Base-by-base conservation (phyloP, 495 filamentous ascomycete species). In the Lasiosphaeria miniovina region DNA sequence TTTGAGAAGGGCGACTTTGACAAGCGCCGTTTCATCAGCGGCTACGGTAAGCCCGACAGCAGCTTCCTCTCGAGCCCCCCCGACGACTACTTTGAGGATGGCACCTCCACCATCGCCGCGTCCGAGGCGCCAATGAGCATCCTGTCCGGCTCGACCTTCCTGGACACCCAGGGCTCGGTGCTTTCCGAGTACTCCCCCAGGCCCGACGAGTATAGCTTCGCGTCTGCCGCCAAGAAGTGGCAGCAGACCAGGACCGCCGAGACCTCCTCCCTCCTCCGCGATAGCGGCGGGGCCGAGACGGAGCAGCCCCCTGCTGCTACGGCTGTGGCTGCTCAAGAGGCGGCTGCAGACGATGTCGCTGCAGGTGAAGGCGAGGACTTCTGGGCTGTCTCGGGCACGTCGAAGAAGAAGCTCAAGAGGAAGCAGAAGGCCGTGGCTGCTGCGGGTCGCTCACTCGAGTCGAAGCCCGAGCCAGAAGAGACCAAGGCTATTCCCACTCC, bases 61-160 rank as follows among this genome's bases (percentile, higher is more conserved):
- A 63, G 24, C 24, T 24, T 69, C n/a, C 55, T 51, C n/a, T 58
- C 60, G 14, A 41, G 10, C 15, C 15, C 54, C 33, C n/a, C 12
- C 15, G 61, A 63, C 31, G 67, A 66, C 17, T 60, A 58, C 33
- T 65, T 63, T 48, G 69, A 70, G 35, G 64, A 70, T 38, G 65
- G 24, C 24, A 24, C 67, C 15, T 71, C 69, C 4, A 71, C 69
- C n/a, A 54, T 71, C 6, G 69, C 69, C 6, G 63, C 65, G 0
- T 70, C 69, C 9, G 69, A 72, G 54, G 68, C 69, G 0, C 68
- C 69, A 11, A 61, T 53, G 4, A 72, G 65, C 48, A 62, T 66
- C 36, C 52, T 72, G 24, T 68, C 68, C 17, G 69, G 68, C 0
- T 67, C 62, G 32, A 64, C 62, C 8, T 52, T 54, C 6, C 11